Evolutionary conservation across 2,329 filamentous ascomycete genomes (phyloP), one percentile per base, ranked within the genome.

Genomic region (Emericellopsis atlantica): DNA sequence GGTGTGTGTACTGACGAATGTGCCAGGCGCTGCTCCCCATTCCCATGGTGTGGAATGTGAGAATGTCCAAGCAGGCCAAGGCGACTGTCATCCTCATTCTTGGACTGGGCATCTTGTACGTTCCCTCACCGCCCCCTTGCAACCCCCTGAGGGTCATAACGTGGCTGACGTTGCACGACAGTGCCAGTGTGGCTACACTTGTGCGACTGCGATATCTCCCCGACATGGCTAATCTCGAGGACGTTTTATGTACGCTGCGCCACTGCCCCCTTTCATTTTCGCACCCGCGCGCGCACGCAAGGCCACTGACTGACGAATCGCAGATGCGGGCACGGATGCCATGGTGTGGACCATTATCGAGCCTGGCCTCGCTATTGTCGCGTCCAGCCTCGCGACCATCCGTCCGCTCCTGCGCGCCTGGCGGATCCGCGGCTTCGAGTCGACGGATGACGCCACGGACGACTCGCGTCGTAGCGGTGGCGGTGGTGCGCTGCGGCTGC

Each of bases 321-420:
- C 36, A 72, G 69, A 61, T 50, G 60, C 62, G 40, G 67, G 62
- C 18, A 74, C 70, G 4, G 59, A 72, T 44, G 64, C 70, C 31
- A 70, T 72, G 64, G 60, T 74, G 6, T 76, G 72, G 72, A 74
- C 69, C 9, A 55, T 75, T n/a, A 58, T 75, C 40, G 72, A 76
- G 48, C 70, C 71, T 2, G 71, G 70, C 6, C 64, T 75, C 18
- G 71, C 70, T 44, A 76, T 75, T 36, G 53, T 69, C 22, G 72
- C 72, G 11, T 66, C 71, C 2, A 72, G 68, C 44, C 57, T 75
- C 10, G 69, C 68, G 18, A 76, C 72, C 5, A 70, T 75, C 26
- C 66, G 71, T 3, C 72, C 72, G 4, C 60, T 76, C 1, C 62
- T 76, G 31, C 67, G 70, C 31, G 56, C 58, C n/a, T 59, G 65